These are phyloP conservation scores for Scheffersomyces segobiensis DNA, from an alignment of 1,139 yeast species.

Conservation along the genomic window DNA sequence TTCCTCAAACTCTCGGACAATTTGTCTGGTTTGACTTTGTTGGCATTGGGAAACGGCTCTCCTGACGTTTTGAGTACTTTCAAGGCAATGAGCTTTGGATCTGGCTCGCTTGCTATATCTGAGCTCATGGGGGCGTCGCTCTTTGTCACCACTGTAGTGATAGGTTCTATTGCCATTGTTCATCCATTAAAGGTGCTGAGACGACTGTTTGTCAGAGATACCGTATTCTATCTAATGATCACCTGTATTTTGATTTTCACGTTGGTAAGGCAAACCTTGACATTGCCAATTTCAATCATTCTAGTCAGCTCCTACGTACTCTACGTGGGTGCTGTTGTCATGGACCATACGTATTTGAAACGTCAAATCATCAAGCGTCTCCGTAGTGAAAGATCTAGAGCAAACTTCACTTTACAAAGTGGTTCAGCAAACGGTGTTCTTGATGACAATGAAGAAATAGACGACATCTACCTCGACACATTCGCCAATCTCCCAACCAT, in stretches of 20 bases:
- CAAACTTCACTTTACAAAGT: constrained; percentile 15
- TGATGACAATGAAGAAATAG: constrained; percentile 7
- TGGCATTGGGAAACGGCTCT: constrained; percentile 90
- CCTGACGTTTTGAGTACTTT: constrained; percentile 88
- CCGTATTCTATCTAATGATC: constrained; percentile 51
- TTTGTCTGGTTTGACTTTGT: constrained; percentile 80
- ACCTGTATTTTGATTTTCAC: constrained; percentile 40
- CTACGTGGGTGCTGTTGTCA: constrained; percentile 52
- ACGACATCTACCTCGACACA: constrained; percentile 23
- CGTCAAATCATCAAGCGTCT: constrained; percentile 17
- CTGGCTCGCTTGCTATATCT: constrained; percentile 79
- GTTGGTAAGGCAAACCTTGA: constrained; percentile 46
- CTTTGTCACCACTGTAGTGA: constrained; percentile 72
- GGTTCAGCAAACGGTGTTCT: constrained; percentile 6
- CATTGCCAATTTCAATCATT: constrained; percentile 43
- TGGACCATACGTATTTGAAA: constrained; percentile 28
- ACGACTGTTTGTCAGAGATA: constrained; percentile 55
- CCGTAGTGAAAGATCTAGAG: constrained; percentile 32
- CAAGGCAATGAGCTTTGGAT: constrained; percentile 69
- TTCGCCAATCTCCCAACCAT: constrained; percentile 33
- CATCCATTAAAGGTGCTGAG: constrained; percentile 63
- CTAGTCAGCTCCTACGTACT: constrained; percentile 51
- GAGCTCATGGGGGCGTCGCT: constrained; percentile 86
- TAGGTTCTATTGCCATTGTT: constrained; percentile 72
- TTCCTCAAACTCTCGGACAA: constrained; percentile 68